phyloP scores from a whole-genome alignment of 2,329 filamentous ascomycete genomes.

The Rhynchosporium agropyri region DNA sequence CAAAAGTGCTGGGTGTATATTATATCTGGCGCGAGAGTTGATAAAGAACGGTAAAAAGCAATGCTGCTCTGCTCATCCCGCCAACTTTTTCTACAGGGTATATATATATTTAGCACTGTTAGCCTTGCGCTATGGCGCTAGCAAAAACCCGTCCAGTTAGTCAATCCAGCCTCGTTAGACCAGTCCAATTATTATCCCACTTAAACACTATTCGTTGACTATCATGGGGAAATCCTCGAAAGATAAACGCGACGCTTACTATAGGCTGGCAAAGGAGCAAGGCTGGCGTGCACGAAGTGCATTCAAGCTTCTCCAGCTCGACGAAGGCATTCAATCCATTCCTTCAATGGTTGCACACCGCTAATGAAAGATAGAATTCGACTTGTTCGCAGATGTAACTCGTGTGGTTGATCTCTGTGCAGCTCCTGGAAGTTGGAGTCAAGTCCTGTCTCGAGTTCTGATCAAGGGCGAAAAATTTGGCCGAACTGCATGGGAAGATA shows the following conservation, averaged over 20 bases:
- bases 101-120: conserved; percentile 20
- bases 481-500: conserved; percentile 82
- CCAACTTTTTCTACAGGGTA: conserved; percentile 20
- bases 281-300: conserved; percentile 96
- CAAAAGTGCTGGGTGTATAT: not conserved
- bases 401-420: conserved; percentile 95
- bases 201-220: not conserved
- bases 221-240: conserved; percentile 96
- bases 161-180: conserved; percentile 31
- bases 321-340: conserved; percentile 61
- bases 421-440: conserved; percentile 95
- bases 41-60: not conserved
- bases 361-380: conserved; percentile 67
- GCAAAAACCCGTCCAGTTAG: conserved; percentile 24
- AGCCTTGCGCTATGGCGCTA: conserved; percentile 33
- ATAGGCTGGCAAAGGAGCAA: conserved; percentile 96
- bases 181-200: conserved; percentile 1
- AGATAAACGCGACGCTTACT: conserved; percentile 98
- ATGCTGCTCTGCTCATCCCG: not conserved
- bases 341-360: not conserved
- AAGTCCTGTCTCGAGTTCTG: conserved; percentile 89
- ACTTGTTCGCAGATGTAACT: conserved; percentile 87
- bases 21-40: not conserved
- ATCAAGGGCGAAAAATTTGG: conserved; percentile 94
- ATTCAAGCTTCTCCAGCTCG: conserved; percentile 95